A percentile compares a stretch with the other conserved stretches of the same genome.
Conservation (phyloP, 2,329 filamentous ascomycete genomes). For the Apiospora aurea region DNA sequence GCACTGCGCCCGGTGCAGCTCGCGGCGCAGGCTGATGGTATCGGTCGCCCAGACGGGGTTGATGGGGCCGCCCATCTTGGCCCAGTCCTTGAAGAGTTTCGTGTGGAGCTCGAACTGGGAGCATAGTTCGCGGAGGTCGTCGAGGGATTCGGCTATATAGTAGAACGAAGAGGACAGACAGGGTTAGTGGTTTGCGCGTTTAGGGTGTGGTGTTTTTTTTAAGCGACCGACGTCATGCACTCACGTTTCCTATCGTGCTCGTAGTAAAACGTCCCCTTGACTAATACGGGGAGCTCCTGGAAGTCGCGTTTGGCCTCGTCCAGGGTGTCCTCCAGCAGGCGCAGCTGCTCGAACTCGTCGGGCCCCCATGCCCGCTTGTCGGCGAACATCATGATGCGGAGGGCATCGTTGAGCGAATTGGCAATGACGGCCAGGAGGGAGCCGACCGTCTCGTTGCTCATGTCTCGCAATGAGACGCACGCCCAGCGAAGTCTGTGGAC, state of each 20-base stretch:
- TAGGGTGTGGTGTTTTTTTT: neutral
- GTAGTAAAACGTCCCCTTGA: constrained; percentile 65
- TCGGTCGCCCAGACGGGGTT: constrained; percentile 63
- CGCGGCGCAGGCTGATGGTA: constrained; percentile 54
- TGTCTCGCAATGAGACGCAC: constrained; percentile 33
- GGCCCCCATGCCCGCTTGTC: constrained; percentile 66
- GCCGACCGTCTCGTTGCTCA: constrained; percentile 61
- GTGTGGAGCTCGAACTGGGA: constrained; percentile 55
- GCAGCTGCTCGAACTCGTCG: constrained; percentile 66
- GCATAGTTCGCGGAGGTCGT: constrained; percentile 56
- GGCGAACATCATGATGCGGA: constrained; percentile 62
- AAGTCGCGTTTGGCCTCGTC: constrained; percentile 68
- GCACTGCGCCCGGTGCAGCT: constrained; percentile 65
- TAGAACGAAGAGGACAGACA: neutral
- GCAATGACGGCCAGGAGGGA: constrained; percentile 65
- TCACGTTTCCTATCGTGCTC: constrained; percentile 62
- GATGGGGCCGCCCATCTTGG: constrained; percentile 60
- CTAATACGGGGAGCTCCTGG: constrained; percentile 61
- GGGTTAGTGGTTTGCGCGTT: neutral
- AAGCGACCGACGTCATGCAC: constrained; percentile 36
- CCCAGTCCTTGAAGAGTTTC: constrained; percentile 62
- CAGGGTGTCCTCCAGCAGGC: constrained; percentile 60
- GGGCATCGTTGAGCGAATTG: constrained; percentile 57
- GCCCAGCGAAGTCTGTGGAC: constrained; percentile 1
- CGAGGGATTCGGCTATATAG: constrained; percentile 57